phyloP scores from a whole-genome alignment of 2,329 filamentous ascomycete species.

The Aureobasidium sp. region DNA sequence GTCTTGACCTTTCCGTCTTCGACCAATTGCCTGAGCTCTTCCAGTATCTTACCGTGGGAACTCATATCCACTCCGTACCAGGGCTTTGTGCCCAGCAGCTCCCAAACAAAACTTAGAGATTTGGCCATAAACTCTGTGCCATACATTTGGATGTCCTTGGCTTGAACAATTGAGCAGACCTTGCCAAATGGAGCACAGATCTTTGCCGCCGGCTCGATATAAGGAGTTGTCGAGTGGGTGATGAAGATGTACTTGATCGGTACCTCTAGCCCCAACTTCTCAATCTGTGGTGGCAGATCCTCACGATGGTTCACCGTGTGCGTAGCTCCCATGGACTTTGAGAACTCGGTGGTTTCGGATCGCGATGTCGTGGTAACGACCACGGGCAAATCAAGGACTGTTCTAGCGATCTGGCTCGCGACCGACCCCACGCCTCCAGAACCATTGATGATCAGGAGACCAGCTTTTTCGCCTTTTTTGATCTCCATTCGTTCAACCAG shows the following conservation, averaged over 20 bases:
- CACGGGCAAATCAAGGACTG: constrained; percentile 34
- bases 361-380: constrained; percentile 39
- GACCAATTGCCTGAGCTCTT: constrained; percentile 29
- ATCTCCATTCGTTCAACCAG: constrained; percentile 39
- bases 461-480: constrained; percentile 30
- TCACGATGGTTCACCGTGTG: constrained; percentile 38
- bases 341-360: constrained; percentile 34
- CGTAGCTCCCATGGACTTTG: constrained; percentile 36
- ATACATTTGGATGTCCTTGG: constrained; percentile 35
- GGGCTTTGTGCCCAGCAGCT: constrained; percentile 35
- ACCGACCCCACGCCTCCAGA: constrained; percentile 40
- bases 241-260: constrained; percentile 40
- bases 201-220: constrained; percentile 32
- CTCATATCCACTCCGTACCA: constrained; percentile 35
- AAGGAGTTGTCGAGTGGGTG: constrained; percentile 35
- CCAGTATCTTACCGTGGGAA: constrained; percentile 35
- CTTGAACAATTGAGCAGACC: constrained; percentile 41
- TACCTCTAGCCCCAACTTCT: constrained; percentile 29
- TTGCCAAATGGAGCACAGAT: constrained; percentile 40
- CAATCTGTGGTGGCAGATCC: constrained; percentile 34
- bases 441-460: constrained; percentile 41
- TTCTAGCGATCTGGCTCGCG: constrained; percentile 39
- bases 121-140: constrained; percentile 42
- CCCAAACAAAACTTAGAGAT: constrained; percentile 38
- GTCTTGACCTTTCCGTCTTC: constrained; percentile 34